These are phyloP conservation scores for Rhizopus sp. DNA, from an alignment of 371 early-diverging fungal species.

Conservation along the genomic window DNA sequence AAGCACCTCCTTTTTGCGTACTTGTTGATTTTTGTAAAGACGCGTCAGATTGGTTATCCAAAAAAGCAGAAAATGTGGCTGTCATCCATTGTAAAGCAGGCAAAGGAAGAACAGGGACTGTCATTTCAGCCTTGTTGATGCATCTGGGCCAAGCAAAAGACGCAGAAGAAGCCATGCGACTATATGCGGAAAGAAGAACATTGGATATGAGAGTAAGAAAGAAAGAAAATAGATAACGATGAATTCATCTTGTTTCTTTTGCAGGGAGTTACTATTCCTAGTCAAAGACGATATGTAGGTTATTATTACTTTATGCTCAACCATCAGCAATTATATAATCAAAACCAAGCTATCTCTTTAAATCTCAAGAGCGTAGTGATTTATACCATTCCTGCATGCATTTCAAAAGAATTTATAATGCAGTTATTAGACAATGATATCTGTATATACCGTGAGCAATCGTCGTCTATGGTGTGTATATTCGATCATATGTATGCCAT, in stretches of 20 bases:
- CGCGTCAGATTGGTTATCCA: slow-evolving; percentile 57
- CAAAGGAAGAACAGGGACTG: slow-evolving; percentile 77
- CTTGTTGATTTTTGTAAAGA: slow-evolving; percentile 61
- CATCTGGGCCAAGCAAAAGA: slow-evolving; percentile 38
- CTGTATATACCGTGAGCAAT: slow-evolving; percentile 29
- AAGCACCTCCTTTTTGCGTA: slow-evolving; percentile 63
- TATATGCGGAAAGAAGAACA: slow-evolving; percentile 61
- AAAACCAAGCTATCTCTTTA: slow-evolving; percentile 17
- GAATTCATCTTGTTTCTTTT: background rate
- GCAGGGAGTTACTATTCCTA: slow-evolving; percentile 71
- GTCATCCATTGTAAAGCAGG: slow-evolving; percentile 82
- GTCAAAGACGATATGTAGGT: slow-evolving; percentile 63
- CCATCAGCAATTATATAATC: slow-evolving; percentile 23
- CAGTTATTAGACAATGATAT: slow-evolving; percentile 8
- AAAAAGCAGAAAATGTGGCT: slow-evolving; percentile 51
- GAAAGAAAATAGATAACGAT: background rate
- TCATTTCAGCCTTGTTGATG: slow-evolving; percentile 64
- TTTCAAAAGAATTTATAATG: slow-evolving; percentile 9
- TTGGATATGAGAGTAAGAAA: slow-evolving; percentile 48
- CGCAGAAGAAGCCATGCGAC: slow-evolving; percentile 57
- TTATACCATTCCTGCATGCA: slow-evolving; percentile 24
- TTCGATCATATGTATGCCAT: background rate
- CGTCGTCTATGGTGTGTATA: slow-evolving; percentile 22
- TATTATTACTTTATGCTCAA: slow-evolving; percentile 57
- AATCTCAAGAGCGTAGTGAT: slow-evolving; percentile 27